These are phyloP conservation scores for Aspergillus brasiliensis DNA, from an alignment of 2,329 filamentous ascomycete species.

Conservation along the genomic window DNA sequence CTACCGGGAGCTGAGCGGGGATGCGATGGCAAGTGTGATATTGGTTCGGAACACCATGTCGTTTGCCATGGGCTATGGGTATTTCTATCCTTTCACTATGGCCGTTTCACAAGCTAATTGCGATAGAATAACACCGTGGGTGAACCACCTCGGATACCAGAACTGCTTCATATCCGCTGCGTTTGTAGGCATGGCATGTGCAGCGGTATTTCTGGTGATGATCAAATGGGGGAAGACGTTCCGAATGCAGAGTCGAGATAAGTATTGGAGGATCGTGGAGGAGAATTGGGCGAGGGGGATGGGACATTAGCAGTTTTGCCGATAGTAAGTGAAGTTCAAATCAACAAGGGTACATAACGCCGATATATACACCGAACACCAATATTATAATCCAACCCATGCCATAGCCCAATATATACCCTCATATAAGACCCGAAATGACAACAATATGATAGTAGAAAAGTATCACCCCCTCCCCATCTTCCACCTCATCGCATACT, in stretches of 20 bases:
- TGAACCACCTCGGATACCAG: slow-evolving; percentile 46
- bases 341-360: background rate
- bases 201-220: slow-evolving; percentile 44
- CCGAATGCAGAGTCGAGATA: slow-evolving; percentile 35
- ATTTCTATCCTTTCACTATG: slow-evolving; percentile 10
- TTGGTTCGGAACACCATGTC: slow-evolving; percentile 52
- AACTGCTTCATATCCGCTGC: slow-evolving; percentile 49
- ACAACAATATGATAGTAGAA: too few species aligned
- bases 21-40: slow-evolving; percentile 48
- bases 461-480: slow-evolving; percentile 11
- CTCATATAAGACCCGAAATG: too few species aligned
- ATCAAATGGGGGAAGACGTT: slow-evolving; percentile 42
- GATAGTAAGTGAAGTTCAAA: too few species aligned
- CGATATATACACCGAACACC: background rate
- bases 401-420: too few species aligned
- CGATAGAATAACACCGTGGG: slow-evolving; percentile 50
- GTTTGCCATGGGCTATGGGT: slow-evolving; percentile 50
- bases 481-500: slow-evolving; percentile 22
- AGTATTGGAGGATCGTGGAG: slow-evolving; percentile 41
- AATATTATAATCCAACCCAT: background rate
- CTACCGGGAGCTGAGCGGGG: slow-evolving; percentile 44
- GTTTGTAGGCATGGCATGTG: slow-evolving; percentile 40
- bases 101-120: background rate
- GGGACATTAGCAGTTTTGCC: slow-evolving; percentile 26
- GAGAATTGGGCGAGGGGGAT: slow-evolving; percentile 39